Percentiles rank a stretch among this genome's conserved stretches.
Evolutionary conservation across 495 filamentous ascomycete genomes (phyloP).

Genomic region (Parachaetomium inaequale): DNA sequence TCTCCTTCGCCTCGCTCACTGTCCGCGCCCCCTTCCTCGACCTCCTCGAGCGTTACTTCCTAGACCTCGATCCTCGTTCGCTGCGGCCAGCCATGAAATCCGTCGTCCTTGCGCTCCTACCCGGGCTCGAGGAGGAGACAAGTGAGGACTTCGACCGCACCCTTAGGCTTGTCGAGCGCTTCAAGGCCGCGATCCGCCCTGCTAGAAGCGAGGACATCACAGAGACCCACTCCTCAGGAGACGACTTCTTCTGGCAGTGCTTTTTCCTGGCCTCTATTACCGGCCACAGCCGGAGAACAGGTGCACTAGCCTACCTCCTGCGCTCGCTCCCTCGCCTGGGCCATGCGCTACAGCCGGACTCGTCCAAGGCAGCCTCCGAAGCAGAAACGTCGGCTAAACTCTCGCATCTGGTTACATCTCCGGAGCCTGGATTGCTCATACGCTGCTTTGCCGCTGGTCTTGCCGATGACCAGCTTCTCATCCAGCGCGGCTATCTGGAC

Average conservation of each 20-base stretch:
- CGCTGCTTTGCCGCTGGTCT: constrained; percentile 88
- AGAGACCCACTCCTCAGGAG: constrained; percentile 56
- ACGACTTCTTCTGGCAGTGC: constrained; percentile 97
- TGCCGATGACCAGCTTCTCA: constrained; percentile 82
- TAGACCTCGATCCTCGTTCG: constrained; percentile 62
- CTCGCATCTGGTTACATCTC: constrained; percentile 74
- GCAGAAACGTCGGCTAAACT: constrained; percentile 44
- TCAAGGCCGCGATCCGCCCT: constrained; percentile 63
- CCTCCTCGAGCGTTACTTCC: constrained; percentile 75
- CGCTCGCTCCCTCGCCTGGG: constrained; percentile 75
- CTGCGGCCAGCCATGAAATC: constrained; percentile 86
- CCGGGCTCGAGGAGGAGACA: constrained; percentile 91
- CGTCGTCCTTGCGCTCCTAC: constrained; percentile 77
- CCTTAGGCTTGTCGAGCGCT: constrained; percentile 68
- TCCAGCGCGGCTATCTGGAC: constrained; percentile 92
- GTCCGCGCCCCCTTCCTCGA: constrained; percentile 80
- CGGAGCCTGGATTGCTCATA: constrained; percentile 86
- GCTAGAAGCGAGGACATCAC: constrained; percentile 45
- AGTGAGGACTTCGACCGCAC: constrained; percentile 96
- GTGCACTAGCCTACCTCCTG: constrained; percentile 78
- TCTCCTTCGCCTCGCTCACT: constrained; percentile 90
- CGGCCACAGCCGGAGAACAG: constrained; percentile 74
- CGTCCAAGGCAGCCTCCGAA: constrained; percentile 20
- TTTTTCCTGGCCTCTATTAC: constrained; percentile 93
- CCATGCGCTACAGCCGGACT: constrained; percentile 30